These are phyloP conservation scores for Phytomonas francai DNA, from an alignment of 208 protist genomes.

Conservation along the genomic window DNA sequence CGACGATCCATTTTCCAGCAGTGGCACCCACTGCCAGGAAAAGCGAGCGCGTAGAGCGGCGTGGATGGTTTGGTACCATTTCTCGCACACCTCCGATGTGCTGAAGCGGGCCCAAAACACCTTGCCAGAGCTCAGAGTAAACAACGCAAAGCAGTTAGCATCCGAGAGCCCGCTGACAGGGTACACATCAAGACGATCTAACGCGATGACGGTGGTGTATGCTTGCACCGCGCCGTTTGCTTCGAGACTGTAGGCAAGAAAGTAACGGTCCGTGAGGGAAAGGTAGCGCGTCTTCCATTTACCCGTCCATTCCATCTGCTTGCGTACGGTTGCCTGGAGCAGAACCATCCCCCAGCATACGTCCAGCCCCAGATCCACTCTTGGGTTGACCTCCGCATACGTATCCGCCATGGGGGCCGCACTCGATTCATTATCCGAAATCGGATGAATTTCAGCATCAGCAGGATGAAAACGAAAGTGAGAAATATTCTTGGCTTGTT, in stretches of 20 bases:
- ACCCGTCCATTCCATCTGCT: slow-evolving; percentile 54
- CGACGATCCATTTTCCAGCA: slow-evolving; percentile 22
- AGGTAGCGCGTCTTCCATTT: slow-evolving; percentile 53
- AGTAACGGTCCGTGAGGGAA: slow-evolving; percentile 38
- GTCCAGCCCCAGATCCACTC: no score
- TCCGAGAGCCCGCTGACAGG: slow-evolving; percentile 10
- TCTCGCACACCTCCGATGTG: slow-evolving; percentile 27
- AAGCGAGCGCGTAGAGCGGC: slow-evolving; percentile 21
- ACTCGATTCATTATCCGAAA: neutral
- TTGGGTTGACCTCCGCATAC: no score
- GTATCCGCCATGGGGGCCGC: no score
- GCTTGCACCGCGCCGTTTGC: slow-evolving; percentile 21
- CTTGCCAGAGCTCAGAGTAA: slow-evolving; percentile 47
- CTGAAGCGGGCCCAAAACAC: slow-evolving; percentile 64
- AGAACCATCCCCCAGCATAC: slow-evolving; percentile 14
- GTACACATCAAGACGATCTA: no score
- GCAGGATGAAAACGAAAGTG: no score
- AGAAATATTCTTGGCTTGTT: no score
- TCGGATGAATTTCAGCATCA: no score
- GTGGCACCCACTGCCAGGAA: slow-evolving; percentile 54
- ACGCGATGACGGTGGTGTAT: slow-evolving; percentile 37
- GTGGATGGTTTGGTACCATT: slow-evolving; percentile 32
- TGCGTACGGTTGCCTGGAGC: slow-evolving; percentile 39
- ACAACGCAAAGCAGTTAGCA: slow-evolving; percentile 28
- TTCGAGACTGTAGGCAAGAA: slow-evolving; percentile 39